Evolutionary conservation across 345 rosid genomes (phyloP).

Genomic region (Corchorus olitorius): DNA sequence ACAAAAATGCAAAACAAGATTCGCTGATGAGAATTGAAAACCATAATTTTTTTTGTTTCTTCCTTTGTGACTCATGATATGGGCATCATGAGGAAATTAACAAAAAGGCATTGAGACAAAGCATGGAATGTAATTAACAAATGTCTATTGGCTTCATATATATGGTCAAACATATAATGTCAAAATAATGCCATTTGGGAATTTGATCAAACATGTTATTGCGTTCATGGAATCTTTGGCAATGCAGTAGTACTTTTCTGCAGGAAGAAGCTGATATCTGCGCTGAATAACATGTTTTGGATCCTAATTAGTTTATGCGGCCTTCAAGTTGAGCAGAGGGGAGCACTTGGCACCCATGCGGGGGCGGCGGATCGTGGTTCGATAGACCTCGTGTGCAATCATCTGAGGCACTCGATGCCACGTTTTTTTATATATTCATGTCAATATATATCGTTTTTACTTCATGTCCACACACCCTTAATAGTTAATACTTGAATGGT

Average conservation of each 20-base stretch:
- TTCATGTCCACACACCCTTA: background rate
- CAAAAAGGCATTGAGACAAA: too few relatives aligned
- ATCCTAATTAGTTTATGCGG: background rate
- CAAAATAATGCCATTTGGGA: constrained; percentile 1
- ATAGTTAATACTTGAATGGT: too few relatives aligned
- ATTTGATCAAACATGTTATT: constrained; percentile 9
- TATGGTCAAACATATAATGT: background rate
- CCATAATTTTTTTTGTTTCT: background rate
- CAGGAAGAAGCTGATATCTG: background rate
- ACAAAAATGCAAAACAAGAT: constrained; percentile 7
- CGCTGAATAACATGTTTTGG: constrained; percentile 10
- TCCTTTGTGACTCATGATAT: too few relatives aligned
- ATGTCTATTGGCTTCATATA: too few relatives aligned
- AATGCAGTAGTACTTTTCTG: background rate
- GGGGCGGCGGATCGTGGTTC: constrained; percentile 11
- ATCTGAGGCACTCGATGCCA: background rate
- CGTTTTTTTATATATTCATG: background rate
- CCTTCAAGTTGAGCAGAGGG: background rate
- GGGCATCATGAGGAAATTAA: too few relatives aligned
- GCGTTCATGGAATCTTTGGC: constrained; percentile 5
- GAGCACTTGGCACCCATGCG: constrained; percentile 12
- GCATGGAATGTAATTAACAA: too few relatives aligned
- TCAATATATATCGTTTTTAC: background rate
- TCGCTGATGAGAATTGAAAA: background rate
- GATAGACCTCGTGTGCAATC: background rate